Percentiles rank a stretch among this genome's conserved stretches.
Conservation (phyloP, 805 yeast species). For the Metschnikowia hibisci region DNA sequence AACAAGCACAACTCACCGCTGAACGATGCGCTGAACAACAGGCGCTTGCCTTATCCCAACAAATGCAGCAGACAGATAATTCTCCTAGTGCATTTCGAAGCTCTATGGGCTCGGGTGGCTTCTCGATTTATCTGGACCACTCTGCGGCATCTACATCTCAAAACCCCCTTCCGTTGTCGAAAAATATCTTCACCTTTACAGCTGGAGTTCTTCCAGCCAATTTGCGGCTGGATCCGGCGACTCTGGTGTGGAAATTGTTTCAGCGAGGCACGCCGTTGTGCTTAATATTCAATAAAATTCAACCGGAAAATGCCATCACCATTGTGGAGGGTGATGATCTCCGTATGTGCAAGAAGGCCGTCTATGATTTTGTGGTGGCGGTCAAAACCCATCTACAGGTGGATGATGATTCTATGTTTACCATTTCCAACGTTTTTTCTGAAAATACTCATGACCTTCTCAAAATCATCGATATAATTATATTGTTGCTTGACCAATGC, state of each 20-base stretch:
- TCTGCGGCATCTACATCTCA: conserved; percentile 19
- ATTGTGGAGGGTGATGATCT: conserved; percentile 74
- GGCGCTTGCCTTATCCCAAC: conserved; percentile 49
- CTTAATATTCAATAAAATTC: conserved; percentile 68
- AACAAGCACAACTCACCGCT: conserved; percentile 60
- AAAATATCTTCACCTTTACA: conserved; percentile 56
- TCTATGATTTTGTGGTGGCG: conserved; percentile 84
- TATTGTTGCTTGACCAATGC: conserved; percentile 41
- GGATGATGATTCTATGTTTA: conserved; percentile 79
- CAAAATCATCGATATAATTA: conserved; percentile 70
- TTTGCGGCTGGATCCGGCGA: conserved; percentile 83
- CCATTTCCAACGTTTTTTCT: conserved; percentile 84
- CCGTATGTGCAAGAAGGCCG: conserved; percentile 80
- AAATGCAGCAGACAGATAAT: conserved; percentile 25
- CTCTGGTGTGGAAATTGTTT: conserved; percentile 81
- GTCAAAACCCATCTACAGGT: conserved; percentile 73
- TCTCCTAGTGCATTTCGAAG: conserved; percentile 28
- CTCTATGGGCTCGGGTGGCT: conserved; percentile 31
- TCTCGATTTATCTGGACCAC: conserved; percentile 35
- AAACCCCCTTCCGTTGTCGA: conserved; percentile 23
- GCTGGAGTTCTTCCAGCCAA: conserved; percentile 76
- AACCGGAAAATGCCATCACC: conserved; percentile 46
- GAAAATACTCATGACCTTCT: conserved; percentile 75
- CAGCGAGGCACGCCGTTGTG: conserved; percentile 93
- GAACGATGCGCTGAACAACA: conserved; percentile 72